Evolutionary conservation across 805 yeast species (phyloP).

Genomic region (Kuraishia cidri): DNA sequence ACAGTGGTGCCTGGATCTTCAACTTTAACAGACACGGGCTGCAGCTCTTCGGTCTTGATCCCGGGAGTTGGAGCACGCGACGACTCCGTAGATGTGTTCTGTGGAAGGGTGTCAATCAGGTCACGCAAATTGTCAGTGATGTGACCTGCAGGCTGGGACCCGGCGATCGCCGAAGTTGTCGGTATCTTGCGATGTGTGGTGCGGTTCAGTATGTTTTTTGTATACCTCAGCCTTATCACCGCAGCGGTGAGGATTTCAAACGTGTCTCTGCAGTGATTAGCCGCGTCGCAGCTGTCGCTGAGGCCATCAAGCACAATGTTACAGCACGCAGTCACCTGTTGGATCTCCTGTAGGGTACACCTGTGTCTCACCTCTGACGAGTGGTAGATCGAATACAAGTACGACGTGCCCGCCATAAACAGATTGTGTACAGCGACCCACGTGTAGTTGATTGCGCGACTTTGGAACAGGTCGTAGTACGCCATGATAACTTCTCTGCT

Average conservation of each 20-base stretch:
- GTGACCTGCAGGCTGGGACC: conserved; percentile 23
- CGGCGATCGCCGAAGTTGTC: conserved; percentile 15
- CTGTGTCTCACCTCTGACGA: conserved; percentile 41
- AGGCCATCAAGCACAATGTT: conserved; percentile 51
- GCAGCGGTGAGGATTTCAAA: conserved; percentile 69
- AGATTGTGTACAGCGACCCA: conserved; percentile 91
- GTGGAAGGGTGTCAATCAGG: conserved; percentile 26
- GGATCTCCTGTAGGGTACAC: conserved; percentile 38
- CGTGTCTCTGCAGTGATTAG: conserved; percentile 59
- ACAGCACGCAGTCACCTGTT: conserved; percentile 38
- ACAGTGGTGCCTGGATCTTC: too few species aligned
- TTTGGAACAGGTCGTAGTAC: conserved; percentile 48
- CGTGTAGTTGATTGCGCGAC: conserved; percentile 65
- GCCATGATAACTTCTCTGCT: conserved; percentile 58
- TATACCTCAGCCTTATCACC: conserved; percentile 49
- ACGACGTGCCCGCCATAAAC: conserved; percentile 85
- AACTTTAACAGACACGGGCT: too few species aligned
- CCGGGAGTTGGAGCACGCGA: conserved; percentile 1
- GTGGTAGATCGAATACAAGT: conserved; percentile 67
- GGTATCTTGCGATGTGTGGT: too few species aligned
- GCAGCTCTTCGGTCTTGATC: not conserved
- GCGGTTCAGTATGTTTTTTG: conserved; percentile 17
- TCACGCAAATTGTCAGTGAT: conserved; percentile 27
- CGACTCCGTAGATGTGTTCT: not conserved
- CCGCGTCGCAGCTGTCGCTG: conserved; percentile 71